Evolutionary conservation across 192 early-diverging fungal species (phyloP), one percentile per base, ranked within the genome.

Genomic region (Rhizophagus prolifer): DNA sequence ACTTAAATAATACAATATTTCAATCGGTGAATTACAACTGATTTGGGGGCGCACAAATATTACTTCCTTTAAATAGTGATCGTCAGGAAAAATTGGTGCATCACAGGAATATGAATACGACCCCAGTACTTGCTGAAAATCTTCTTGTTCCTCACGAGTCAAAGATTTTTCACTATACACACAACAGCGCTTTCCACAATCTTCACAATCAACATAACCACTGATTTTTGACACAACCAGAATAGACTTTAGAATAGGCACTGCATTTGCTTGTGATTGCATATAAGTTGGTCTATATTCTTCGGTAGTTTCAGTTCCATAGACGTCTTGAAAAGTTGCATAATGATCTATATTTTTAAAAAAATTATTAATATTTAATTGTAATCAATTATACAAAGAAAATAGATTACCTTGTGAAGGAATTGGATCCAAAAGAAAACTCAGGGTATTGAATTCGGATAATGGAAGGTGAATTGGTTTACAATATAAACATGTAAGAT

Each of bases 61-160:
- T 30, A 28, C 25, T 62, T 62, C 61, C 10, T 26, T 62, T 4
- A 30, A 62, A 28, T 62, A 62, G 28, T 28, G 61, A 28, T 62
- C 61, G 28, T 62, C 61, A 62, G 26, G 23, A 62, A 62, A 62
- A 62, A 62, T 62, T 62, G 6, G 25, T 62, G 25, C 61, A 62
- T 8, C 13, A 62, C 61, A 62, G 1, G 61, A 62, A 8, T 62
- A 62, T 62, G 13, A 62, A 62, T 62, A 62, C 28, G 26, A 62
- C 8, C 28, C 61, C 9, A 62, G 23, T 62, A 25, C 61, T 62
- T 62, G 61, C 28, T 62, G 1, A 28, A 9, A 28, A 28, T 62
- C 61, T 13, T 26, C 2, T 62, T 28, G 25, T 62, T 62, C 23
- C 9, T 62, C 23, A 62, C 28, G 2, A 62, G 0, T 62, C 13